phyloP scores from a whole-genome alignment of 805 yeast genomes.

The Debaryomyces castellii region DNA sequence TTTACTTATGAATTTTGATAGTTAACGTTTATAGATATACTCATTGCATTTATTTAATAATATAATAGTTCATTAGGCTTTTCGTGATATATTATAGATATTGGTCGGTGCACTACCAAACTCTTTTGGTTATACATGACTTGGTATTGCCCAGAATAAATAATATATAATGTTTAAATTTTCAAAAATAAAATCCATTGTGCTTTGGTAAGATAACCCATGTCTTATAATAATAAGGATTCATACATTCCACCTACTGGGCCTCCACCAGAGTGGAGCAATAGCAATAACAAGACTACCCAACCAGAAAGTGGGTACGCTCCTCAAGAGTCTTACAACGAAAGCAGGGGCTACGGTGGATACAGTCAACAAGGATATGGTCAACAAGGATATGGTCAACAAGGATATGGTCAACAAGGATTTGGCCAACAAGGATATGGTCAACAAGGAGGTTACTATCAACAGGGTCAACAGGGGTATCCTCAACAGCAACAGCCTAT shows the following conservation, averaged over 20 bases:
- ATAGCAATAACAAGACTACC: constrained; percentile 1
- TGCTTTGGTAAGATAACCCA: not conserved
- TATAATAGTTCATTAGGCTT: not conserved
- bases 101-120: not conserved
- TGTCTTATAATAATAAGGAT: constrained; percentile 7
- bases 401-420: constrained; percentile 19
- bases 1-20: too few species aligned
- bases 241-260: constrained; percentile 25
- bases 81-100: not conserved
- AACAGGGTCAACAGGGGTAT: constrained; percentile 22
- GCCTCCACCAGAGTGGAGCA: constrained; percentile 28
- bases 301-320: constrained; percentile 13
- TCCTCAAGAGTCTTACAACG: constrained; percentile 21
- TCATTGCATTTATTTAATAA: not conserved
- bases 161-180: not conserved
- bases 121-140: not conserved
- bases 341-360: constrained; percentile 24
- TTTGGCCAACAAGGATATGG: constrained; percentile 19
- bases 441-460: constrained; percentile 19
- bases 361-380: constrained; percentile 9
- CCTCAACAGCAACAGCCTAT: constrained; percentile 46
- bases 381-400: constrained; percentile 21
- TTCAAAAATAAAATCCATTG: not conserved
- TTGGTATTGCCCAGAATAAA: not conserved
- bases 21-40: not conserved